Base-by-base conservation (phyloP, 2,329 filamentous ascomycete genomes). In the Xylariaceae sp. region DNA sequence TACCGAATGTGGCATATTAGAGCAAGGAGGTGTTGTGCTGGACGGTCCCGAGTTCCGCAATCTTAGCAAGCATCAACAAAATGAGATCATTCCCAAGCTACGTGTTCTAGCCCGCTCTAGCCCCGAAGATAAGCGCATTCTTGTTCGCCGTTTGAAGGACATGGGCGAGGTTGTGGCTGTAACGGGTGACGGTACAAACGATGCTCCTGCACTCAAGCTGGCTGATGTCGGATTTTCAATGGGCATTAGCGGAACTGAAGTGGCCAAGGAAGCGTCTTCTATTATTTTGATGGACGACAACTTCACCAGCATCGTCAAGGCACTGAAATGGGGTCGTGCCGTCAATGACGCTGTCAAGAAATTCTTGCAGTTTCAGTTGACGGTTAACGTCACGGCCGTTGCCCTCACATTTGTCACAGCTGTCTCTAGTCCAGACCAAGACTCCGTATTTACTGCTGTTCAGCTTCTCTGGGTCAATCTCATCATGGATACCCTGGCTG, bases 401-500 rank as follows among this genome's bases (percentile, higher is more conserved):
- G 67, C 86, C 16, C 75, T 95, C 44, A 93, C 91, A 0, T 95
- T 96, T 59, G 83, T 95, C 48, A 90, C 89, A 11, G 86, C 90
- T 23, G 86, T 95, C 8, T 81, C 85, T 22, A 90, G 77, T 64
- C 62, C 64, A 0, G 68, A 81, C 2, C 85, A 92, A 63, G 65
- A 73, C 39, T 88, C 88, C 38, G 90, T 95, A 21, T 71, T 96
- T 45, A 93, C 82, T 2, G 90, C 90, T 10, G 90, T 95, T 21
- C 91, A 96, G 67, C 79, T 96, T 57, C 82, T 96, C 22, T 96
- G 91, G 91, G 89, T 96, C 59, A 96, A 95, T 61, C 74, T 96
- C 58, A 96, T 96, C 69, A 96, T 95, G 91, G 91, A 96, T 59
- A 95, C 91, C 0, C 88, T 96, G 49, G 91, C 90, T 20, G 90